These are phyloP conservation scores for Saturnispora diversa DNA, from an alignment of 805 yeast species.

Conservation along the genomic window DNA sequence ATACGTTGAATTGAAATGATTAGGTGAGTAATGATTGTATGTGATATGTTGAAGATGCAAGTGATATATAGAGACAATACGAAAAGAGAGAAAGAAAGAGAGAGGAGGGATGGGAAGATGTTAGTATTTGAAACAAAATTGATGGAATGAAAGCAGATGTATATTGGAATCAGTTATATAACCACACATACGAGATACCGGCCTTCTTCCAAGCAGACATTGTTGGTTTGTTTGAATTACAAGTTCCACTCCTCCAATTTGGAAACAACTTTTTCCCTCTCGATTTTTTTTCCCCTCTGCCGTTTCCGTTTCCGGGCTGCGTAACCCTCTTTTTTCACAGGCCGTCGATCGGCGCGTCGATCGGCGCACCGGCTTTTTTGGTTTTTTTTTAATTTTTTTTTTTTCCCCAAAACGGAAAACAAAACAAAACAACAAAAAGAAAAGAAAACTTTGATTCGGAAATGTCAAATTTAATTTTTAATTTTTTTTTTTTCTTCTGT, in stretches of 20 bases:
- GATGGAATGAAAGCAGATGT: not conserved
- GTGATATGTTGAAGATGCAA: too few species aligned
- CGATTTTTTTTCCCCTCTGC: too few species aligned
- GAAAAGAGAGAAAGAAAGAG: too few species aligned
- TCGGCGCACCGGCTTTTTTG: not conserved
- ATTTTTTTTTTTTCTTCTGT: too few species aligned
- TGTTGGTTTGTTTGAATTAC: slow-evolving; percentile 12
- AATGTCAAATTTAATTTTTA: too few species aligned
- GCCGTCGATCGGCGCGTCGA: slow-evolving; percentile 15
- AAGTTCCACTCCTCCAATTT: not conserved
- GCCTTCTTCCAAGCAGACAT: slow-evolving; percentile 62
- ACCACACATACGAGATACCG: slow-evolving; percentile 49
- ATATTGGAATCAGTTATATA: not conserved
- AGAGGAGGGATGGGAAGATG: not conserved
- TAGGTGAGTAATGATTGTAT: too few species aligned
- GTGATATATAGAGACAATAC: too few species aligned
- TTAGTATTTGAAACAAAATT: not conserved
- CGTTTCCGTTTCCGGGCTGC: too few species aligned
- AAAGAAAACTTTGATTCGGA: not conserved
- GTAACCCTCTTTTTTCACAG: slow-evolving; percentile 9
- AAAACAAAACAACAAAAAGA: not conserved
- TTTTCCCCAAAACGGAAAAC: too few species aligned
- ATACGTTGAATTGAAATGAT: too few species aligned
- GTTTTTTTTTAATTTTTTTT: not conserved
- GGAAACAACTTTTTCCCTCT: too few species aligned